These are phyloP conservation scores for Pseudomonodictys pantanalensis DNA, from an alignment of 495 filamentous ascomycete species.

Conservation along the genomic window DNA sequence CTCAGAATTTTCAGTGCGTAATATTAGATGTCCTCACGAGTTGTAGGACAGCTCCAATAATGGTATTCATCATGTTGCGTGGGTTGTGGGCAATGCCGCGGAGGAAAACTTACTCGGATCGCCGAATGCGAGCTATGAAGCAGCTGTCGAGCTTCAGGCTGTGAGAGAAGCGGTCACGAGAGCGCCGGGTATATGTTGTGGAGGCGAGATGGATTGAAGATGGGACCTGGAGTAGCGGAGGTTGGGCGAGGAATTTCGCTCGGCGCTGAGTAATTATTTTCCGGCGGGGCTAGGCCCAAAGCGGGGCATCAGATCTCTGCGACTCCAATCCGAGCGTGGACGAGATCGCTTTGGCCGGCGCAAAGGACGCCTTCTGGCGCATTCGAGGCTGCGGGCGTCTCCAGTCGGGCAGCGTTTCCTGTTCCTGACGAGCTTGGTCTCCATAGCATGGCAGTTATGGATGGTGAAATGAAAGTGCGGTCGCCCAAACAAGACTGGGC, in stretches of 20 bases:
- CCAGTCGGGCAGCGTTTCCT: constrained; percentile 4
- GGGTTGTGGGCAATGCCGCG: neutral
- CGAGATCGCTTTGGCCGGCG: neutral
- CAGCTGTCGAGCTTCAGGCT: neutral
- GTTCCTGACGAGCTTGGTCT: constrained; percentile 16
- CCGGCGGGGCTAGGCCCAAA: neutral
- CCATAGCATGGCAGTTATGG: constrained; percentile 15
- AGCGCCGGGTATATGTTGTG: constrained; percentile 17
- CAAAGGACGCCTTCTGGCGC: no score
- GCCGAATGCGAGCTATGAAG: neutral
- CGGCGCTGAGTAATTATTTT: constrained; percentile 4
- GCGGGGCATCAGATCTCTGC: constrained; percentile 7
- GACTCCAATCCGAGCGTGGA: neutral
- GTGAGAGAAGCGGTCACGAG: constrained; percentile 21
- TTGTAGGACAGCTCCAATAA: constrained; percentile 99
- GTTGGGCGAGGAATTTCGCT: neutral
- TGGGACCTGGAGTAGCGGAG: neutral
- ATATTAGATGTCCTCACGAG: constrained; percentile 43
- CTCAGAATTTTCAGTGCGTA: constrained; percentile 48
- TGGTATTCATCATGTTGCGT: constrained; percentile 56
- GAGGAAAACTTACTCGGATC: constrained; percentile 11
- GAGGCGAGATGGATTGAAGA: constrained; percentile 3
- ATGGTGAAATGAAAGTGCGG: neutral
- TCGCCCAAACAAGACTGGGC: neutral
- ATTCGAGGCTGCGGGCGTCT: neutral